phyloP scores from a whole-genome alignment of 352 stramenopile species.

The Phytophthora tentaculata region DNA sequence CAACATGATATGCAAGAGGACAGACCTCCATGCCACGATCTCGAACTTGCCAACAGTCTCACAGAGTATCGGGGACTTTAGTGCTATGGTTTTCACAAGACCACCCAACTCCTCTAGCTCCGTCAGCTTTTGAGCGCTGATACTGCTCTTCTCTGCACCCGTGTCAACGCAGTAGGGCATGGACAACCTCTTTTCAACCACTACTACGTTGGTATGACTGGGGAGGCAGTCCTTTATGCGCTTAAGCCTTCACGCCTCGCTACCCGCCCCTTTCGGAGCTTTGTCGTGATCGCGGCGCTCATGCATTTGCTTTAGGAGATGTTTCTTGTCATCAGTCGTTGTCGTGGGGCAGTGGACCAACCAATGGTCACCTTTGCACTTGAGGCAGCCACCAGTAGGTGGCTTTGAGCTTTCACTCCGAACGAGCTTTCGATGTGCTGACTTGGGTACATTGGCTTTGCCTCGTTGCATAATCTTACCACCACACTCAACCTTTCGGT shows the following conservation, averaged over 20 bases:
- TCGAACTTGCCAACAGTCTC: neutral
- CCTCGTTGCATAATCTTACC: neutral
- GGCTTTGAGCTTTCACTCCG: too few relatives aligned
- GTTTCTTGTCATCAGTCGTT: neutral
- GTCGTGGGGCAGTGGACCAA: neutral
- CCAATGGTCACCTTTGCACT: conserved; percentile 1
- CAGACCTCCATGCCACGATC: neutral
- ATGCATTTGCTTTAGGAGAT: neutral
- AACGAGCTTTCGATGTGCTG: too few relatives aligned
- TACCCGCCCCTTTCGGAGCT: too few relatives aligned
- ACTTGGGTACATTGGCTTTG: too few relatives aligned
- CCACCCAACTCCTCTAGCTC: conserved; percentile 1
- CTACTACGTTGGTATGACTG: neutral
- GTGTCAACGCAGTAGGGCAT: neutral
- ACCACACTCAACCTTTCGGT: neutral
- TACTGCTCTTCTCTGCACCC: neutral
- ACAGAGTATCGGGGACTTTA: neutral
- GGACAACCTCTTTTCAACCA: neutral
- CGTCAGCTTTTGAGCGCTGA: neutral
- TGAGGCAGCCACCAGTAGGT: neutral
- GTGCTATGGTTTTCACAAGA: neutral
- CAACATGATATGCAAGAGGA: neutral
- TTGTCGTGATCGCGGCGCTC: neutral
- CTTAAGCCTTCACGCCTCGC: neutral
- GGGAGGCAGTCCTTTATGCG: conserved; percentile 2